Evolutionary conservation across 768 basidiomycete species (phyloP).

Genomic region (Termitomyces sp.): DNA sequence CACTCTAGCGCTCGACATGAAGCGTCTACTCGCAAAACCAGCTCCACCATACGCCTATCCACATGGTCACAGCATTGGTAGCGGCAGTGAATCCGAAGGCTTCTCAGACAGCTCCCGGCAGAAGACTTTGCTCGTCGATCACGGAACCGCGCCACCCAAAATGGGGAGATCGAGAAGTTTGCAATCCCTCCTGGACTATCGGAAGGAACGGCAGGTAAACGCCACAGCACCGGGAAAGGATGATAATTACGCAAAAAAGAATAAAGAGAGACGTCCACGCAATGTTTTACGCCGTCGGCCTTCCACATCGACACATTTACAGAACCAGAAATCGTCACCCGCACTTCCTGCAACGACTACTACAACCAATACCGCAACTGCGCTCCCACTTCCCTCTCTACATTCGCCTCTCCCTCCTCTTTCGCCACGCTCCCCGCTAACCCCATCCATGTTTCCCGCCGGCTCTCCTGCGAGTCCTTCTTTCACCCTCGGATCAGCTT

Average conservation of each 20-base stretch:
- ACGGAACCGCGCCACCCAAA: not conserved
- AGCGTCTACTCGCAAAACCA: constrained; percentile 19
- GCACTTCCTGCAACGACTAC: not conserved
- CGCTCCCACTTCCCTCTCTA: not conserved
- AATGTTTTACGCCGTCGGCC: constrained; percentile 12
- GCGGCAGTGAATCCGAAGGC: constrained; percentile 18
- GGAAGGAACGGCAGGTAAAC: not conserved
- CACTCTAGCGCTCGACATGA: constrained; percentile 11
- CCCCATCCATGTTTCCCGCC: constrained; percentile 4
- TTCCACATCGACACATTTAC: not conserved
- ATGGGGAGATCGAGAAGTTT: constrained; percentile 1
- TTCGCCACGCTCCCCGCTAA: constrained; percentile 7
- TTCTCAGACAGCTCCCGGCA: not conserved
- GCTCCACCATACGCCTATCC: constrained; percentile 14
- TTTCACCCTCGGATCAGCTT: not conserved
- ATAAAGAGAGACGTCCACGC: constrained; percentile 6
- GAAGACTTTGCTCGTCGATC: constrained; percentile 2
- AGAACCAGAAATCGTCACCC: not conserved
- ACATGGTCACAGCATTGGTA: constrained; percentile 1
- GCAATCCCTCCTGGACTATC: not conserved
- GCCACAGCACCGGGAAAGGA: not conserved
- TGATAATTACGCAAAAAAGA: not conserved
- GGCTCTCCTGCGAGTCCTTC: not conserved
- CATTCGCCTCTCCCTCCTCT: constrained; percentile 7
- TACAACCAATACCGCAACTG: not conserved